phyloP scores from a whole-genome alignment of 1,284 basidiomycete genomes.

The Coriolopsis trogii region DNA sequence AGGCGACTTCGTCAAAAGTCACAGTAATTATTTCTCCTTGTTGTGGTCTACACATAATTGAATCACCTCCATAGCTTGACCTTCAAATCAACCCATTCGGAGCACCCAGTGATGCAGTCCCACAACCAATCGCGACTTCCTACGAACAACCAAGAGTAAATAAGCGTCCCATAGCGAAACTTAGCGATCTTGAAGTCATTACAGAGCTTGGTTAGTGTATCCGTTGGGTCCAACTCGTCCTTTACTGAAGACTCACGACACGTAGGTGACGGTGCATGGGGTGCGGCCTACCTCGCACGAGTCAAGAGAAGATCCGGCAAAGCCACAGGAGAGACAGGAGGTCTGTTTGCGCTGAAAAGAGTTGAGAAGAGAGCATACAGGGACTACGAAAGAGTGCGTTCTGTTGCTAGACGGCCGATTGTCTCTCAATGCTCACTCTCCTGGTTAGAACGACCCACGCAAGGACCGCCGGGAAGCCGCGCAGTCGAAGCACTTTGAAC shows the following conservation, averaged over 20 bases:
- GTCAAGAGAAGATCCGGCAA: slow-evolving; percentile 27
- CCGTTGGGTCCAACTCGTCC: too few species aligned
- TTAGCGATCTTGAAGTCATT: slow-evolving; percentile 14
- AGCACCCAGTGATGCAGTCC: not conserved
- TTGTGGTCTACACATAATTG: not conserved
- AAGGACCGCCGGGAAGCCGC: slow-evolving; percentile 3
- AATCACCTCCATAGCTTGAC: not conserved
- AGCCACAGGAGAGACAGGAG: slow-evolving; percentile 34
- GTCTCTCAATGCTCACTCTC: not conserved
- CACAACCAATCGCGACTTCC: too few species aligned
- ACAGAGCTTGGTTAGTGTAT: slow-evolving; percentile 3
- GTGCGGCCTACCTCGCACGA: slow-evolving; percentile 44
- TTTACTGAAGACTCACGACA: not conserved
- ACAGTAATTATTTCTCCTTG: not conserved
- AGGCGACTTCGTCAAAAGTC: not conserved
- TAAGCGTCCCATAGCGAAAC: too few species aligned
- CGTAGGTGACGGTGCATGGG: slow-evolving; percentile 15
- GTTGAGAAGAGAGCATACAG: slow-evolving; percentile 38
- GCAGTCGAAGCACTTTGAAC: slow-evolving; percentile 42
- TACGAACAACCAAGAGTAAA: too few species aligned
- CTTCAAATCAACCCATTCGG: not conserved
- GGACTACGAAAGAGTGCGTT: slow-evolving; percentile 33
- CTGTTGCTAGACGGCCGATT: not conserved
- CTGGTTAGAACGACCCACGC: slow-evolving; percentile 14
- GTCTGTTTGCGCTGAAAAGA: slow-evolving; percentile 46